A percentile compares a stretch with the other conserved stretches of the same genome.
Evolutionary conservation across 148 eudicot genomes (phyloP).

Genomic region (Salicornia ramosissima): DNA sequence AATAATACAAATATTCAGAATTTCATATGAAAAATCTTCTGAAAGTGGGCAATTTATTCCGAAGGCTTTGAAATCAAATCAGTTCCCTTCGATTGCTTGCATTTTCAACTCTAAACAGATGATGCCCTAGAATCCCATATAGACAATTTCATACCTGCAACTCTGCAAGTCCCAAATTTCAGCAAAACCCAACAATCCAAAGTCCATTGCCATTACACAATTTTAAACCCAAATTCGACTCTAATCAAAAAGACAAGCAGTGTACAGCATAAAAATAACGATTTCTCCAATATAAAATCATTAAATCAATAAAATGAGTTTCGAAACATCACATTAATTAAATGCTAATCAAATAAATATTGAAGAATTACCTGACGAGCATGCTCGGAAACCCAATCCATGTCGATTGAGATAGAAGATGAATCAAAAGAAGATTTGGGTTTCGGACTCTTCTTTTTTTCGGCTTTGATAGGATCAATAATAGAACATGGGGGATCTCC

Average conservation of each 20-base stretch:
- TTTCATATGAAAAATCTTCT: too few species aligned
- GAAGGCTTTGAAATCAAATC: neutral
- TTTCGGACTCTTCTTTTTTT: conserved; percentile 56
- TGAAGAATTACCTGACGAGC: conserved; percentile 70
- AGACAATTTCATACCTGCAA: too few species aligned
- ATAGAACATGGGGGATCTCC: conserved; percentile 80
- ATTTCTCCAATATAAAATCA: neutral
- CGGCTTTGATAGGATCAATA: conserved; percentile 26
- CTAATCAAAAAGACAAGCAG: neutral
- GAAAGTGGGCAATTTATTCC: too few species aligned
- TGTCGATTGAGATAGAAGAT: conserved; percentile 51
- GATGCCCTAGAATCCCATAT: too few species aligned
- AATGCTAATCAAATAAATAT: neutral
- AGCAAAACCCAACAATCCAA: neutral
- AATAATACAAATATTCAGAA: too few species aligned
- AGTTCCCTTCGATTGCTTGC: neutral
- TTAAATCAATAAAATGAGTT: neutral
- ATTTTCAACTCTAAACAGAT: too few species aligned
- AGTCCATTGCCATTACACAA: neutral
- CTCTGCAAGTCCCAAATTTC: neutral
- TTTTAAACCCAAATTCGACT: neutral
- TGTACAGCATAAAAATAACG: neutral
- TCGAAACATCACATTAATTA: neutral
- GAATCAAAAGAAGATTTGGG: conserved; percentile 44
- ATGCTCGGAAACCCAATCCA: conserved; percentile 87